Evolutionary conservation across 1,284 basidiomycete species (phyloP).

Genomic region (Microbotryum scabiosae): DNA sequence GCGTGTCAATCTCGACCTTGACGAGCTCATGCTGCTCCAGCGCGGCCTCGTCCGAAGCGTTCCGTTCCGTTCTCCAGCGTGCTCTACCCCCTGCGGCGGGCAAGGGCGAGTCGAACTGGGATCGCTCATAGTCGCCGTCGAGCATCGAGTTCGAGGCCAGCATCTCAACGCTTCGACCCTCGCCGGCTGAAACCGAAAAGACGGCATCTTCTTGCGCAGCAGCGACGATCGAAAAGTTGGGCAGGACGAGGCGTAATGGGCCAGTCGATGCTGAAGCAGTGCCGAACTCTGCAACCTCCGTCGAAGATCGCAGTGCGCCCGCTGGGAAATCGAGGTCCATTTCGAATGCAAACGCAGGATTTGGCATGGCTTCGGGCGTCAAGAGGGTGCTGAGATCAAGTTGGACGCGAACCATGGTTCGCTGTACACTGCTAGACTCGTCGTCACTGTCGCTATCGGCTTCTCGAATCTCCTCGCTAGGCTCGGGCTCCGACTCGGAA

Average conservation of each 20-base stretch:
- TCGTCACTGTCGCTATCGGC: neutral
- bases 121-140: too few species aligned
- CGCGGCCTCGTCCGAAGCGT: neutral
- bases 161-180: neutral
- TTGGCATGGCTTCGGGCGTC: neutral
- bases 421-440: neutral
- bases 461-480: neutral
- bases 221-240: neutral
- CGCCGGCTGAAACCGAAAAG: slow-evolving; percentile 1
- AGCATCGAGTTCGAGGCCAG: neutral
- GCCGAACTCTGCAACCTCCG: neutral
- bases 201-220: slow-evolving; percentile 4
- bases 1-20: slow-evolving; percentile 2
- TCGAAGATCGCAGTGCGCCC: neutral
- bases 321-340: neutral
- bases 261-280: neutral
- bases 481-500: too few species aligned
- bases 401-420: neutral
- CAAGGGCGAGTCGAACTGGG: neutral
- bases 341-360: neutral
- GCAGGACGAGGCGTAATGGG: neutral
- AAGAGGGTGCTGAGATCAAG: neutral
- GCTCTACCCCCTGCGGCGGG: slow-evolving; percentile 1
- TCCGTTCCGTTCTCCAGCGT: slow-evolving; percentile 4
- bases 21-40: neutral